Percentiles rank a stretch among this genome's conserved stretches.
Conservation (phyloP, 805 yeast genomes). For the Clavispora carvajalis region DNA sequence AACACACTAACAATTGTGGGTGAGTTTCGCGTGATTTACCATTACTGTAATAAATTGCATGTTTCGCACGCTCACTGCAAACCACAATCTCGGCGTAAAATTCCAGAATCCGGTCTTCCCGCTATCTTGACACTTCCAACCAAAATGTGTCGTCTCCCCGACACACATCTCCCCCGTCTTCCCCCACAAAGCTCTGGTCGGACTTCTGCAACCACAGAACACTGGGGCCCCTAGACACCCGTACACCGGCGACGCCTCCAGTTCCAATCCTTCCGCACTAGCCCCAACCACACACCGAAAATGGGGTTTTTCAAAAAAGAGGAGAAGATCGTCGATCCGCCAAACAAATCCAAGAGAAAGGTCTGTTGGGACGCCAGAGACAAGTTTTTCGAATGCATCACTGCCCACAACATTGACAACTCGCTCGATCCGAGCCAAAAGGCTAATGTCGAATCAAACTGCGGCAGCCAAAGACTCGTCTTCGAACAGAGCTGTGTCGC, state of each 20-base stretch:
- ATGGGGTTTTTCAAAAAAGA: slow-evolving; percentile 51
- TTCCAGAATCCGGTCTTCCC: too few species aligned
- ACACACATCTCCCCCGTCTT: too few species aligned
- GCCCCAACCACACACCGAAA: neutral
- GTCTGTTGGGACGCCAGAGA: slow-evolving; percentile 92
- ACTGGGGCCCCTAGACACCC: too few species aligned
- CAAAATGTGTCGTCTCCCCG: too few species aligned
- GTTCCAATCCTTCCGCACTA: neutral
- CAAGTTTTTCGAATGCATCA: slow-evolving; percentile 67
- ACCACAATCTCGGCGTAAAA: too few species aligned
- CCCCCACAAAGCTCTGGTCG: too few species aligned
- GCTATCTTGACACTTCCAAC: too few species aligned
- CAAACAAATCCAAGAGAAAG: slow-evolving; percentile 63
- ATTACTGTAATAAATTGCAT: too few species aligned
- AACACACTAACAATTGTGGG: too few species aligned
- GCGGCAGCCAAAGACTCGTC: slow-evolving; percentile 51
- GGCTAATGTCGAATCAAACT: slow-evolving; percentile 45
- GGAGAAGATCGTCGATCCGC: slow-evolving; percentile 36
- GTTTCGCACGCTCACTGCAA: too few species aligned
- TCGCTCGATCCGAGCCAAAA: slow-evolving; percentile 55
- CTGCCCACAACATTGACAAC: slow-evolving; percentile 59
- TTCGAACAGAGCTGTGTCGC: slow-evolving; percentile 76
- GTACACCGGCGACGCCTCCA: slow-evolving; percentile 1
- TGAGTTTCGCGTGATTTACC: too few species aligned
- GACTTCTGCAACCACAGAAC: too few species aligned